A percentile compares a stretch with the other conserved stretches of the same genome.
Conservation (phyloP, 2,329 filamentous ascomycete genomes). For the Amesomyces nigricolor region DNA sequence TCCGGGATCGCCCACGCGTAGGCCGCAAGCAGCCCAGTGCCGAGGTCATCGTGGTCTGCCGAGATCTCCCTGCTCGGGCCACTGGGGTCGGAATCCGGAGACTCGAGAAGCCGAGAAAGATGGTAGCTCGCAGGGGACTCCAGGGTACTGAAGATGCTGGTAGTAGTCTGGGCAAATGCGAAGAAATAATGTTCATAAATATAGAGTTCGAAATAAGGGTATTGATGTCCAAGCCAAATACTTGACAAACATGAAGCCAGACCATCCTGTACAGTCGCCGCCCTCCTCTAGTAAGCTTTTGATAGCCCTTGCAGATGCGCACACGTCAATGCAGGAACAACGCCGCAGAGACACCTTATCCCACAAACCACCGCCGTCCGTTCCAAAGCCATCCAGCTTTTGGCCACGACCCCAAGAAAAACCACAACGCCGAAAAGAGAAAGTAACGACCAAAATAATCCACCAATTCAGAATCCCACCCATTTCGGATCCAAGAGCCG, state of each 20-base stretch:
- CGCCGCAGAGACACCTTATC: background rate
- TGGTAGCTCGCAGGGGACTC: background rate
- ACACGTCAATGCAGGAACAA: background rate
- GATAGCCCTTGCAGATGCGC: background rate
- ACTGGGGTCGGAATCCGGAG: background rate
- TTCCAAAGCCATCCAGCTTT: background rate
- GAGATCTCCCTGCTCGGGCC: background rate
- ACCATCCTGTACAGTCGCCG: background rate
- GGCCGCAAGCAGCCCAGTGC: constrained; percentile 11
- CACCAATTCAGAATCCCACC: no score
- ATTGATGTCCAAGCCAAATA: background rate
- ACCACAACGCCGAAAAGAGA: no score
- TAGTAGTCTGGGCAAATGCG: no score
- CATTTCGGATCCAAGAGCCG: background rate
- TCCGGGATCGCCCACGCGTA: constrained; percentile 18
- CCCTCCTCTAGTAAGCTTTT: constrained; percentile 8
- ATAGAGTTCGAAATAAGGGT: background rate
- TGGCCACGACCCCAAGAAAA: no score
- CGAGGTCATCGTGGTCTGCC: constrained; percentile 16
- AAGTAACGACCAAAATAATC: no score
- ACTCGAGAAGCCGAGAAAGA: background rate
- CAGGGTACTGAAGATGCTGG: no score
- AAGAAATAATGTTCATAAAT: background rate
- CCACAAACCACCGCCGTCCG: background rate
- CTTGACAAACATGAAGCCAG: background rate